Base-by-base conservation (phyloP, 495 filamentous ascomycete genomes). In the Aspergillus baeticus region DNA sequence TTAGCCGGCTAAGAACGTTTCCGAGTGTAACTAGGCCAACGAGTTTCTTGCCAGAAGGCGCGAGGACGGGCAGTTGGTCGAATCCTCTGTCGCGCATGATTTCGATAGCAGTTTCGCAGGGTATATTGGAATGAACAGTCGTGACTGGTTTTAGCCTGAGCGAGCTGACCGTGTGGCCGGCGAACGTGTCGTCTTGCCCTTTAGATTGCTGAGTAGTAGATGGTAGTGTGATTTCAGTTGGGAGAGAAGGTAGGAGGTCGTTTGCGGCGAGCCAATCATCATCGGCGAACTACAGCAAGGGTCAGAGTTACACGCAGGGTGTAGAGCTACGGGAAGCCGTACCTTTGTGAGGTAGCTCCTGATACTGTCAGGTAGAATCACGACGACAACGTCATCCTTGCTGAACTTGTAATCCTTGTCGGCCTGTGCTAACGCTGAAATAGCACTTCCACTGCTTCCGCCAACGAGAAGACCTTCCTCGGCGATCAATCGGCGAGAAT, bases 261-360 rank as follows among this genome's bases (percentile, higher is more conserved):
- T 98, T 97, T 43, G 93, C 93, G 46, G 90, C 91, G 45, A 98
- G 86, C 95, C 95, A 98, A 72, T 96, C 91, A 66, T 98, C 94
- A 65, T 98, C 95, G 59, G 92, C 89, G 66, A 98, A 98, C 82
- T 84, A 15, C 33, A 51, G 10, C n/a, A 26, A 11, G 1, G 38
- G 29, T 60, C 41, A 64, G 56, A 23, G 18, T 2, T 26, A 38
- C 37, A 18, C 14, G 22, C 21, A 39, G 35, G 18, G 13, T 42
- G 26, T 18, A n/a, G 18, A 54, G 3, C 7, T 44, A 18, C 0
- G 36, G 3, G 10, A 4, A 33, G 46, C 5, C 5, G 55, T 68
- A 83, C 81, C 79, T 99, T 99, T 73, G 87, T 92, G n/a, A 99
- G 84, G 68, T 99, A 99, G 68, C 90, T 96, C 61, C 94, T 82